phyloP scores from a whole-genome alignment of 345 rosid genomes.

The Aquilaria sinensis region DNA sequence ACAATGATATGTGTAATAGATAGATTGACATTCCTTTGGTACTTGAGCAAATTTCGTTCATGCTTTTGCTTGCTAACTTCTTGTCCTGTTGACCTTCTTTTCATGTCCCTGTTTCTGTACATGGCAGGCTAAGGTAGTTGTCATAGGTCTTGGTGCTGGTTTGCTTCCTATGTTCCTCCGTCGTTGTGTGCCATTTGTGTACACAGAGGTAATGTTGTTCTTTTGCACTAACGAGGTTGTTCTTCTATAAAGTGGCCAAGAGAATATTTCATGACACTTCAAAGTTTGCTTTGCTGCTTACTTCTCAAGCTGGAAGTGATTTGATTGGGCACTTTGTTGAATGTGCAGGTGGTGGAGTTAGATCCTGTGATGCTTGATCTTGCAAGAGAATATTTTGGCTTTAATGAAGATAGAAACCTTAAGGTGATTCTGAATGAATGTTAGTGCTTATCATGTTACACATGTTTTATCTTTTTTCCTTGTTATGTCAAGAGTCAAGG shows the following conservation, averaged over 20 bases:
- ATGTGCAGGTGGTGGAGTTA: constrained; percentile 77
- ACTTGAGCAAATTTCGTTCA: neutral
- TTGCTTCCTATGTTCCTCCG: constrained; percentile 94
- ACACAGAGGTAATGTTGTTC: constrained; percentile 51
- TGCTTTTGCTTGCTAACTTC: neutral
- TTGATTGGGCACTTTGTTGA: constrained; percentile 11
- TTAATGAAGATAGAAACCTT: constrained; percentile 45
- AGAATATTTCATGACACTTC: neutral
- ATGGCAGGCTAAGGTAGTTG: constrained; percentile 61
- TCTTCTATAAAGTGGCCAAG: neutral
- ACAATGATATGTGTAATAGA: neutral
- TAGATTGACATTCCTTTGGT: neutral
- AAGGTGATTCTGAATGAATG: constrained; percentile 38
- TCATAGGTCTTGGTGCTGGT: constrained; percentile 96
- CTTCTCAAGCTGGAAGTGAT: constrained; percentile 4
- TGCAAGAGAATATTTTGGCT: constrained; percentile 70
- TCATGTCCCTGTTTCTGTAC: constrained; percentile 6
- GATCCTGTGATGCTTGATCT: constrained; percentile 54
- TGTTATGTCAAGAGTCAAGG: neutral
- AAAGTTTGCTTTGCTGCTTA: constrained; percentile 4
- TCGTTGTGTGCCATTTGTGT: constrained; percentile 48
- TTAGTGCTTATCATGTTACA: neutral
- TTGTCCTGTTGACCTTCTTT: constrained; percentile 1
- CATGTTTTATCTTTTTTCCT: neutral
- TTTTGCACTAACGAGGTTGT: neutral